A percentile compares a stretch with the other conserved stretches of the same genome.
Conservation (phyloP, 2,329 filamentous ascomycete genomes). For the Colletotrichum sp. region DNA sequence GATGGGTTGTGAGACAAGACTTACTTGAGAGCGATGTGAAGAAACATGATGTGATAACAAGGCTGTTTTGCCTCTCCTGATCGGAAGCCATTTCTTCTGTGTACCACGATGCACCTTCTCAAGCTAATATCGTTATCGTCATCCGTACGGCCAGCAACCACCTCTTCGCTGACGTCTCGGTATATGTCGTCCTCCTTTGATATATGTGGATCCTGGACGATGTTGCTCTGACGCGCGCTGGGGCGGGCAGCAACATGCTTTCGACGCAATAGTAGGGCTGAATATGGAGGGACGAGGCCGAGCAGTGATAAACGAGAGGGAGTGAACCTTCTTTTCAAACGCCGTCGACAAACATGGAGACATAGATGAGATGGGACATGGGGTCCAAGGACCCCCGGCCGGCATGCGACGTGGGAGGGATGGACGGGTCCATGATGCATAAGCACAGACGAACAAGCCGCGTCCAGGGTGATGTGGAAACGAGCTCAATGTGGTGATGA, state of each 20-base stretch:
- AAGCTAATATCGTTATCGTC: not conserved
- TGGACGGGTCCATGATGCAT: conserved; percentile 6
- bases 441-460: conserved; percentile 1
- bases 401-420: not conserved
- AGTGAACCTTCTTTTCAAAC: not conserved
- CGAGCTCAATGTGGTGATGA: not conserved
- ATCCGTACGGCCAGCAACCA: not conserved
- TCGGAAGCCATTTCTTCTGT: conserved; percentile 18
- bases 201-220: not conserved
- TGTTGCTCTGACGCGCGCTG: not conserved
- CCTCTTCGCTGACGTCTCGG: not conserved
- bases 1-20: not conserved
- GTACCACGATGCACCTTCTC: not conserved
- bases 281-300: not conserved
- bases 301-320: not conserved
- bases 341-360: not conserved
- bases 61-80: conserved; percentile 24
- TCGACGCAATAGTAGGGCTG: not conserved
- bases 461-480: not conserved
- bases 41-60: conserved; percentile 20
- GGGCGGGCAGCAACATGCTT: not conserved
- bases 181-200: not conserved
- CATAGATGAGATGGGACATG: not conserved
- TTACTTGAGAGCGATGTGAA: conserved; percentile 23
- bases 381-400: not conserved